Base-by-base conservation (phyloP, 2,329 filamentous ascomycete species). In the Boeremia lycopersici region DNA sequence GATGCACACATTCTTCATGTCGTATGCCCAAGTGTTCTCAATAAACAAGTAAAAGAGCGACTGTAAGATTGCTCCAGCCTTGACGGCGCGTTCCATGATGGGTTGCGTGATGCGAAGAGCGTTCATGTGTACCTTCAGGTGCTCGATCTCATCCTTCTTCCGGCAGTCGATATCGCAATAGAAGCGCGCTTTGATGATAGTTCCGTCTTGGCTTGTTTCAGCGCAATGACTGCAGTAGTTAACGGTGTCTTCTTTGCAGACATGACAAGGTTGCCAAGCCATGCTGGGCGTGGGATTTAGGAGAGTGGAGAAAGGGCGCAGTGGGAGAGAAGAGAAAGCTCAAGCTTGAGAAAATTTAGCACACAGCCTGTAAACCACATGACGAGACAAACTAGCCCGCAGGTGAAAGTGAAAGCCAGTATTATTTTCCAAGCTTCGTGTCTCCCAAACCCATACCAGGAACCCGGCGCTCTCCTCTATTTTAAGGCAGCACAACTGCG, bases 11-110 rank as follows among this genome's bases (percentile, higher is more conserved):
- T 31, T 38, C 4, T 41, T 45, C 55, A 62, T 53, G 36, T 64
- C 62, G 17, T 62, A 53, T 11, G 53, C 43, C 60, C 62, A 64
- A 1, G 62, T 64, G 30, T 55, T 41, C 36, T 62, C 50, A 33
- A 60, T 23, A 39, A 62, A 60, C 1, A 49, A 11, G 39, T 56
- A 56, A 45, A 63, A 63, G 4, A 64, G 34, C 12, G 25, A 30
- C 38, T 60, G 56, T n/a, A 46, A 58, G 26, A 59, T 40, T 19
- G 54, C 39, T 31, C 60, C 60, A 10, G 57, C 60, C n/a, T 36
- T 45, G 25, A 51, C 35, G 2, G 59, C 59, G 30, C 41, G 40
- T 13, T 48, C 53, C 45, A 49, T 53, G 19, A 30, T 47, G 6
- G n/a, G n/a, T 8, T 45, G 38, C 19, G 28, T 26, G 45, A 12